Base-by-base conservation (phyloP, 495 filamentous ascomycete species). In the Penicillium riverlandense region DNA sequence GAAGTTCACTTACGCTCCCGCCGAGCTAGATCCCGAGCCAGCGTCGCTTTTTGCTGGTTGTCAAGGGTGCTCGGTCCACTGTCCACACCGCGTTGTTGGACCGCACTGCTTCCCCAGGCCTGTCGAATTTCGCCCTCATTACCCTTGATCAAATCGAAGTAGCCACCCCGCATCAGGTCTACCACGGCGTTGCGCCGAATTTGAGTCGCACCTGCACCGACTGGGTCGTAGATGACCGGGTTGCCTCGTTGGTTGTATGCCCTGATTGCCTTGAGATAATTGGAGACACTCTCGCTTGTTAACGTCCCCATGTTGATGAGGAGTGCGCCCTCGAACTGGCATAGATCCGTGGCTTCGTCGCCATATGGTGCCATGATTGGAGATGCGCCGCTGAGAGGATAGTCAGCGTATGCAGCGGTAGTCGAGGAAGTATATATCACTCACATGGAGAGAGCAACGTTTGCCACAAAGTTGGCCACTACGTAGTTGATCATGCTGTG, bases 401-500 rank as follows among this genome's bases (percentile, higher is more conserved):
- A 29, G 16, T 61, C 11, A 62, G 50, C 37, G 56, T 28, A 1
- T 13, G 10, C 8, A 9, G 38, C 27, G 7, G 29, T 9, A 35
- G 12, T 14, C 31, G 11, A 32, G 13, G 16, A 3, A 10, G 22
- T 6, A 36, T 31, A 30, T 40, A 33, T 8, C 3, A 54, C 60
- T 61, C 53, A 77, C 75, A 92, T 77, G 29, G 86, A 76, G 16
- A 96, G 72, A 29, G 86, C 85, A 9, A 96, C 83, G 53, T 94
- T 96, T 12, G 92, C 91, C 9, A 88, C 86, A 54, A 98, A 85
- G 57, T 95, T 95, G 51, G 91, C 87, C 30, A 96, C 90, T 1
- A 96, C 86, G 41, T 86, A 71, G 61, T 96, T 96, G 36, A 94
- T 96, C 84, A 97, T 96, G 61, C 95, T 96, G 65, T 96, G 92